Percentiles rank a stretch among this genome's conserved stretches.
Evolutionary conservation across 768 basidiomycete species (phyloP).

Genomic region (Pulveroboletus sp.): DNA sequence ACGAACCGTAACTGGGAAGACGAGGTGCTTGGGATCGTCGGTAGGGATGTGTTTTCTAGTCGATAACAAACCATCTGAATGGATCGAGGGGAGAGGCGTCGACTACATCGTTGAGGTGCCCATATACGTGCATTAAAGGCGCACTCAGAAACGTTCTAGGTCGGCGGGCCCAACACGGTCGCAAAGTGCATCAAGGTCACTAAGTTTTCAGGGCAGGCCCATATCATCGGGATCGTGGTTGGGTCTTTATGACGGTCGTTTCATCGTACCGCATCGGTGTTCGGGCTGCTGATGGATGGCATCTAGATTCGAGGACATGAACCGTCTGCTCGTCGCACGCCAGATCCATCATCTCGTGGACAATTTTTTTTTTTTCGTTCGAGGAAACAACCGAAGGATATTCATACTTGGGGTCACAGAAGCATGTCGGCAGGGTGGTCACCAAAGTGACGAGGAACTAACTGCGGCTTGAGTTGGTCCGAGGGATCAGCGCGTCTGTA

Average conservation of each 20-base stretch:
- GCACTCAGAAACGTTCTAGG: slow-evolving; percentile 35
- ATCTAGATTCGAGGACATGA: slow-evolving; percentile 51
- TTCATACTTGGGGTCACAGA: slow-evolving; percentile 47
- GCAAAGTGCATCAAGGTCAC: slow-evolving; percentile 39
- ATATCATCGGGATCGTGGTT: slow-evolving; percentile 51
- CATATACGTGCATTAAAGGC: background rate
- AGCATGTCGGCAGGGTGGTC: slow-evolving; percentile 60
- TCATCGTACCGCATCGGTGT: background rate
- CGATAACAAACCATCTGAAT: no score
- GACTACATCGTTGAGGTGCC: slow-evolving; percentile 34
- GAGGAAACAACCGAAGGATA: slow-evolving; percentile 50
- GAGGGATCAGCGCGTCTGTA: no score
- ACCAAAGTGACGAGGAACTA: slow-evolving; percentile 49
- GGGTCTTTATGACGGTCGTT: background rate
- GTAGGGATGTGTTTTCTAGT: no score
- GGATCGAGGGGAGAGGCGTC: slow-evolving; percentile 31
- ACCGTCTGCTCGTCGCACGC: slow-evolving; percentile 42
- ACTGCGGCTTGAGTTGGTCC: no score
- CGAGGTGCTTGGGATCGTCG: slow-evolving; percentile 44
- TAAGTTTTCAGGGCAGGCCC: slow-evolving; percentile 41
- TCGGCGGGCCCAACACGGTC: slow-evolving; percentile 53
- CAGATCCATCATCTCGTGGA: slow-evolving; percentile 50
- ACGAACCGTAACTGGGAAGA: slow-evolving; percentile 55
- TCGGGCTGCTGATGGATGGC: slow-evolving; percentile 44
- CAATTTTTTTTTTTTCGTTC: slow-evolving; percentile 58